A percentile compares a stretch with the other conserved stretches of the same genome.
These are phyloP conservation scores for Apiospora rasikravindrae DNA, from an alignment of 2,329 filamentous ascomycete species.

Conservation along the genomic window DNA sequence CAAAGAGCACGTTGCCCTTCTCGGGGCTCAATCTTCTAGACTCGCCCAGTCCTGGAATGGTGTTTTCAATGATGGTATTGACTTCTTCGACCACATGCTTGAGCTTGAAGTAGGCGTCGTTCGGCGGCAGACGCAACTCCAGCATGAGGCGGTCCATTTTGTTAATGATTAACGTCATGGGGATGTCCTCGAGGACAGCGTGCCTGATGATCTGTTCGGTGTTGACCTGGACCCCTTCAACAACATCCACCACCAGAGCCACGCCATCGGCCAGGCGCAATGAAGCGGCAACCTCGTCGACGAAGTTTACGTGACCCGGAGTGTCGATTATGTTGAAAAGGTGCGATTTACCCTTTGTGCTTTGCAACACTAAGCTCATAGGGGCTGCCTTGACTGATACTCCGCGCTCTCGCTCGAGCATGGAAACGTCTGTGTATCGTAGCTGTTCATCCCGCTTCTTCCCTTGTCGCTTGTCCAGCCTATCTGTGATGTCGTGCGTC, in stretches of 20 bases:
- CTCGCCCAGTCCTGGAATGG: conserved; percentile 80
- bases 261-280: conserved; percentile 89
- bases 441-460: conserved; percentile 87
- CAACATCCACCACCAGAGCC: conserved; percentile 91
- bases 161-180: conserved; percentile 90
- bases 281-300: conserved; percentile 91
- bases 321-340: conserved; percentile 95
- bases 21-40: conserved; percentile 86
- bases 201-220: conserved; percentile 98
- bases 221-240: conserved; percentile 98
- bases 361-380: conserved; percentile 91
- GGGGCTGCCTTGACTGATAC: conserved; percentile 91
- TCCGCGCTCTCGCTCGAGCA: conserved; percentile 87
- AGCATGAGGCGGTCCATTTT: conserved; percentile 96
- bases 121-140: conserved; percentile 91
- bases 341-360: conserved; percentile 91
- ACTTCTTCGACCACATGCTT: conserved; percentile 99
- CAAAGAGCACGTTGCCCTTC: conserved; percentile 97
- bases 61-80: conserved; percentile 92
- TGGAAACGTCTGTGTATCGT: conserved; percentile 91
- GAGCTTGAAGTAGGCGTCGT: conserved; percentile 97
- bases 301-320: conserved; percentile 97
- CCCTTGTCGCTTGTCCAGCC: conserved; percentile 80
- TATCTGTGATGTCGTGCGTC: conserved; percentile 85
- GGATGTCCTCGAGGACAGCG: conserved; percentile 86